phyloP scores from a whole-genome alignment of 495 filamentous ascomycete genomes.

The Acidiella bohemica region DNA sequence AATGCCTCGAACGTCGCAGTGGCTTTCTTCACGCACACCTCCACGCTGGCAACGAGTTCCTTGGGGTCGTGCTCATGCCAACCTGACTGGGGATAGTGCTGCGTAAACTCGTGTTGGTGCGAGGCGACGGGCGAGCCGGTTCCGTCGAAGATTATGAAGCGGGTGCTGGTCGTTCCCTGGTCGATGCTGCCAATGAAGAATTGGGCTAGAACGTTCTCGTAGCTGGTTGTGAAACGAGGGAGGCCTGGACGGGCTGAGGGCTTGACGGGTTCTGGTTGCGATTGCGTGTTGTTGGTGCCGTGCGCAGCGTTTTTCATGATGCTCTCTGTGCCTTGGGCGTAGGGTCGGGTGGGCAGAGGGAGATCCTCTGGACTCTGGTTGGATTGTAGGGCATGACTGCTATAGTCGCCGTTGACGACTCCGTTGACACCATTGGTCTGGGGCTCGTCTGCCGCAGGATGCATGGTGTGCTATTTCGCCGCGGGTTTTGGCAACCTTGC shows the following conservation, averaged over 20 bases:
- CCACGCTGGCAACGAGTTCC: slow-evolving; percentile 64
- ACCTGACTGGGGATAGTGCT: slow-evolving; percentile 75
- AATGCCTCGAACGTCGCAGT: slow-evolving; percentile 8
- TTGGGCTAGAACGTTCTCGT: slow-evolving; percentile 12
- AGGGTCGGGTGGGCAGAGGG: neutral
- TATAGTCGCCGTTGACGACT: too few species aligned
- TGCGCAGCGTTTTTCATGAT: too few species aligned
- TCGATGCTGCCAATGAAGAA: slow-evolving; percentile 64
- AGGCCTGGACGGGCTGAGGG: neutral
- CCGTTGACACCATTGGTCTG: too few species aligned
- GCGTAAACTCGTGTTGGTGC: slow-evolving; percentile 84
- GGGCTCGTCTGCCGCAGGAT: too few species aligned
- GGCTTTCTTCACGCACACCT: slow-evolving; percentile 52
- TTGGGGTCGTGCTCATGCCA: slow-evolving; percentile 90
- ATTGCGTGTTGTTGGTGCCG: too few species aligned
- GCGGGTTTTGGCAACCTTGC: too few species aligned
- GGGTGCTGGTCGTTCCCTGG: slow-evolving; percentile 81
- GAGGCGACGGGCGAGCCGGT: slow-evolving; percentile 64
- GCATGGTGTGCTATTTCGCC: too few species aligned
- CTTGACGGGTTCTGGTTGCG: neutral
- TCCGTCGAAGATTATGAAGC: slow-evolving; percentile 86
- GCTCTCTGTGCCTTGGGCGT: too few species aligned
- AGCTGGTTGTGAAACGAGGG: slow-evolving; percentile 2
- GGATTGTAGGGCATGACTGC: too few species aligned
- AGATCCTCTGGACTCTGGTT: too few species aligned